phyloP scores from a whole-genome alignment of 805 yeast genomes.

The Kodamaea laetipori region DNA sequence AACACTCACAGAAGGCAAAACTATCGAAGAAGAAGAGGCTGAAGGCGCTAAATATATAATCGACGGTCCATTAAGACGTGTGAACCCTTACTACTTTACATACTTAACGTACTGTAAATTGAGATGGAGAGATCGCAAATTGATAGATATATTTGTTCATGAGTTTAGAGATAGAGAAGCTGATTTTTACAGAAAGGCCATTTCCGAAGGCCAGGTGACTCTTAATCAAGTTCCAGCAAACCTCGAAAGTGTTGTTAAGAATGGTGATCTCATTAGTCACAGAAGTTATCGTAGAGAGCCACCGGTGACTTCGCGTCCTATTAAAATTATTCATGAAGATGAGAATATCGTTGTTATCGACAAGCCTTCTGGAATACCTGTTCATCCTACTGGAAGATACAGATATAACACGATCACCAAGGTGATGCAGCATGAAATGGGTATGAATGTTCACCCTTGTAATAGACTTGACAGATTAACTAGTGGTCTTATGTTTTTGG shows the following conservation, averaged over 20 bases:
- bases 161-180: constrained; percentile 84
- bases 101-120: constrained; percentile 88
- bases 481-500: constrained; percentile 90
- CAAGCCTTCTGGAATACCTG: constrained; percentile 94
- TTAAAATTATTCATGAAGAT: constrained; percentile 71
- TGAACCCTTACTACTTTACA: constrained; percentile 84
- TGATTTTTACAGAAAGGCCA: constrained; percentile 58
- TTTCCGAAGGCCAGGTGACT: constrained; percentile 65
- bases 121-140: constrained; percentile 85
- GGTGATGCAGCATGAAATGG: constrained; percentile 70
- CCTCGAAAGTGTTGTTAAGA: constrained; percentile 63
- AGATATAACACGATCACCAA: constrained; percentile 75
- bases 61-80: constrained; percentile 65
- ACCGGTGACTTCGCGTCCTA: constrained; percentile 61
- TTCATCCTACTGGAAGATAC: constrained; percentile 91
- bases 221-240: constrained; percentile 68
- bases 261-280: constrained; percentile 84
- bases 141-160: constrained; percentile 75
- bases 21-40: constrained; percentile 56
- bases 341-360: constrained; percentile 80
- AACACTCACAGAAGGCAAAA: constrained; percentile 26
- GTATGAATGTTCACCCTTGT: constrained; percentile 70
- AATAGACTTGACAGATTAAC: constrained; percentile 89
- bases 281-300: constrained; percentile 90
- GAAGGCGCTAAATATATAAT: constrained; percentile 59